Evolutionary conservation across 1,284 basidiomycete species (phyloP).

Genomic region (Cutaneotrichosporon curvatum): DNA sequence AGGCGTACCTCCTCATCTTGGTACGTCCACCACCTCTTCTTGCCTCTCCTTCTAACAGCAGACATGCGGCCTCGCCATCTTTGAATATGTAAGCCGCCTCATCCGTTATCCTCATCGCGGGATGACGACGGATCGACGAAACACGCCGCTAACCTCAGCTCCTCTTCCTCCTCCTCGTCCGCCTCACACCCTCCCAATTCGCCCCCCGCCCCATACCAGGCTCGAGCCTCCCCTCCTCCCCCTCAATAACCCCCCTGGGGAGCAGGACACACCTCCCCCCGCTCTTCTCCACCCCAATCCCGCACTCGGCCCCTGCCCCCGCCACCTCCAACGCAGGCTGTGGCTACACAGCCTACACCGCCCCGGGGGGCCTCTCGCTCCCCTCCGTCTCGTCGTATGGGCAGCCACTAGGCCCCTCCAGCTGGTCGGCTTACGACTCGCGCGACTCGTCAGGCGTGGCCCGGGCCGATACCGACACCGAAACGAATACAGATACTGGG

Average conservation of each 20-base stretch:
- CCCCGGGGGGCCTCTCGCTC: no score
- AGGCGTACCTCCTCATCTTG: not conserved
- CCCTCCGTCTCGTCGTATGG: no score
- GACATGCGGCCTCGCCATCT: constrained; percentile 7
- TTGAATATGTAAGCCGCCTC: constrained; percentile 17
- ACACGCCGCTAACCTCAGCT: constrained; percentile 8
- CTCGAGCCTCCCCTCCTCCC: constrained; percentile 1
- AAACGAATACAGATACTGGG: no score
- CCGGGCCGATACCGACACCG: no score
- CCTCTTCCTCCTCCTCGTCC: constrained; percentile 15
- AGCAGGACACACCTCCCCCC: constrained; percentile 2
- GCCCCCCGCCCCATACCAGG: constrained; percentile 6
- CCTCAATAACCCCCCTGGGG: not conserved
- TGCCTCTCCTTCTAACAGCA: no score
- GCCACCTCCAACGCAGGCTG: no score
- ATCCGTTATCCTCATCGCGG: no score
- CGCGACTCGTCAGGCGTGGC: not conserved
- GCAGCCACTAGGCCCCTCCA: no score
- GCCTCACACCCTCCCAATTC: constrained; percentile 8
- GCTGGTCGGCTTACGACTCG: not conserved
- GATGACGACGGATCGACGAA: no score
- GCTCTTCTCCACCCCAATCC: constrained; percentile 3
- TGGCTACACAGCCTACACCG: no score
- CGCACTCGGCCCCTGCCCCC: not conserved
- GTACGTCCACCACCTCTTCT: no score